A percentile compares a stretch with the other conserved stretches of the same genome.
These are phyloP conservation scores for Fusarium brevicatenulatum DNA, from an alignment of 2,329 filamentous ascomycete genomes.

Conservation along the genomic window DNA sequence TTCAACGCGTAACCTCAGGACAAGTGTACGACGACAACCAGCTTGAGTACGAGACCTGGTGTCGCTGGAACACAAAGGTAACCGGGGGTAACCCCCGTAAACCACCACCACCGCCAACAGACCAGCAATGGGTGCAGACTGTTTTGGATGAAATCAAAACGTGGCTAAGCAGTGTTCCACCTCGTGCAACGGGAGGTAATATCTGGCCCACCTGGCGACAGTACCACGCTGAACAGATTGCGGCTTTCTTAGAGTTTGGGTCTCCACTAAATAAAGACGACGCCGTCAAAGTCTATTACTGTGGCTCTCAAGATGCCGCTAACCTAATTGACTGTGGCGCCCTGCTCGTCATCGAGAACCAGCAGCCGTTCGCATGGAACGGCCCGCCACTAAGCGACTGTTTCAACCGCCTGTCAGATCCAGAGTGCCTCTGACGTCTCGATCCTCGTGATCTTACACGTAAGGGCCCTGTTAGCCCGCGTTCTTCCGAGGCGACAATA, in stretches of 20 bases:
- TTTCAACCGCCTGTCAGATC: neutral
- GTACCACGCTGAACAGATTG: neutral
- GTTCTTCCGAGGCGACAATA: neutral
- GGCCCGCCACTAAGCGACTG: neutral
- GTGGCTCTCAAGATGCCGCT: neutral
- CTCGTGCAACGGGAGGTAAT: too few relatives aligned
- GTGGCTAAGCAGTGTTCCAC: neutral
- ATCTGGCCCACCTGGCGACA: neutral
- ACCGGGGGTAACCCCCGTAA: neutral
- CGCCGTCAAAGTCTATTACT: neutral
- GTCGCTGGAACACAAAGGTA: neutral
- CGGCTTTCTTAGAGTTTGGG: neutral
- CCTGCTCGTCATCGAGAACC: neutral
- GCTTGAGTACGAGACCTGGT: neutral
- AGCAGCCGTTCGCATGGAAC: neutral
- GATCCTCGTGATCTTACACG: neutral
- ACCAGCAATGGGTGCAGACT: accelerated
- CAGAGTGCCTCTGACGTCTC: neutral
- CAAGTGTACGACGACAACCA: neutral
- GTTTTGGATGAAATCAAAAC: neutral
- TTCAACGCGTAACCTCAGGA: neutral
- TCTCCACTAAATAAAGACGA: neutral
- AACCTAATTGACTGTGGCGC: neutral
- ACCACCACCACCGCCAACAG: neutral
- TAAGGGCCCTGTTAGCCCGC: accelerated